Evolutionary conservation across 2,329 filamentous ascomycete species (phyloP).

Genomic region (Akanthomyces muscarius): DNA sequence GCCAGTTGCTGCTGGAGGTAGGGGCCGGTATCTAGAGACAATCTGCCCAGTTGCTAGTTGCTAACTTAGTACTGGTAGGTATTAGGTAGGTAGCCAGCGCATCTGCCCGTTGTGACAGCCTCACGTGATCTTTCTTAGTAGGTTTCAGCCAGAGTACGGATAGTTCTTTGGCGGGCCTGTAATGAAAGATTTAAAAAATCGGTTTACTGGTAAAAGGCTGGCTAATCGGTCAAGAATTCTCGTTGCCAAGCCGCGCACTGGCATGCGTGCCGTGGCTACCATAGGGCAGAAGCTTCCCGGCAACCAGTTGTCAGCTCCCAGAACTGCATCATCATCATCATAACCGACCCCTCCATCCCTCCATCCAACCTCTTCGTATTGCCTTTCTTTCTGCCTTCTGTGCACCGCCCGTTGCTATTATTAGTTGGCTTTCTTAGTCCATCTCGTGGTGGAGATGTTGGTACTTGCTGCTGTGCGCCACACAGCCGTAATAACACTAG

Average conservation of each 20-base stretch:
- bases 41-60: background rate
- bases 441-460: background rate
- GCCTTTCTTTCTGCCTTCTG: background rate
- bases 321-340: no score
- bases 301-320: no score
- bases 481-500: background rate
- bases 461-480: background rate
- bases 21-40: background rate
- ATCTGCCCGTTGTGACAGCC: background rate
- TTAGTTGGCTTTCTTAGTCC: background rate
- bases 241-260: background rate
- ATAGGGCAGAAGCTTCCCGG: no score
- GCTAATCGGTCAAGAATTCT: background rate
- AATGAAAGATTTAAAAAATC: background rate
- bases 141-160: background rate
- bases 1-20: no score
- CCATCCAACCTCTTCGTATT: background rate
- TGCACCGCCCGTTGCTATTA: conserved; percentile 8
- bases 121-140: conserved; percentile 4
- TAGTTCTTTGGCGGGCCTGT: background rate
- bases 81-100: background rate
- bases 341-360: background rate
- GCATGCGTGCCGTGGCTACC: background rate
- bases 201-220: background rate
- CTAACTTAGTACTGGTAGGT: no score